A percentile compares a stretch with the other conserved stretches of the same genome.
Conservation (phyloP, 176 grass and related monocot species). For the Musa beccarii region DNA sequence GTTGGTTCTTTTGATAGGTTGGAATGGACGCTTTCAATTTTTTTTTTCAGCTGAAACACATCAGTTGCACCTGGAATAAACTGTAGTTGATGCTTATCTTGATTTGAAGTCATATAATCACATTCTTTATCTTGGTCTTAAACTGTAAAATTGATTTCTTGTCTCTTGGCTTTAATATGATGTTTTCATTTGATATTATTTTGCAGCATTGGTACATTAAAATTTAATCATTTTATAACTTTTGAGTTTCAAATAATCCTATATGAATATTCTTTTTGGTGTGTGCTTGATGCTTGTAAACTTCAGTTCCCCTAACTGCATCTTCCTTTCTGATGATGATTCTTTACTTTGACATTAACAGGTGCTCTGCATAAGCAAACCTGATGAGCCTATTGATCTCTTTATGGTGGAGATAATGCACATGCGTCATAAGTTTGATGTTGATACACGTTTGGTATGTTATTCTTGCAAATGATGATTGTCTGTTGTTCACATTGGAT, state of each 20-base stretch:
- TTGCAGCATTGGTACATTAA: neutral
- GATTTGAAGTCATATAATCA: neutral
- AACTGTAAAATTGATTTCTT: neutral
- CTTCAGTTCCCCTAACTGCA: neutral
- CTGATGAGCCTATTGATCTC: conserved; percentile 79
- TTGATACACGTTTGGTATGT: conserved; percentile 82
- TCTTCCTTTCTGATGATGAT: neutral
- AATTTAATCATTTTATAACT: neutral
- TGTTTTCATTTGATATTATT: neutral
- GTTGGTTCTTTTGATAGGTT: neutral
- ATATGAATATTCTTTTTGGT: neutral
- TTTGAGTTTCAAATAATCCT: neutral
- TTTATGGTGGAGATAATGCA: conserved; percentile 99
- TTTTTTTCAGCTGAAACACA: neutral
- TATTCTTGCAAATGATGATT: neutral
- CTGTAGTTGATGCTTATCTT: neutral
- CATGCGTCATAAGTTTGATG: conserved; percentile 97
- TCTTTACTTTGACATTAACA: conserved; percentile 10
- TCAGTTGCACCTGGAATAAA: neutral
- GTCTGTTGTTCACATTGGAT: conserved; percentile 5
- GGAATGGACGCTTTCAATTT: neutral
- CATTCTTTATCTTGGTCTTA: neutral
- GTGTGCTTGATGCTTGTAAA: conserved; percentile 3
- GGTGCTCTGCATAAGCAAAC: conserved; percentile 74
- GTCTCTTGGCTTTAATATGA: neutral